Percentiles rank a stretch among this genome's conserved stretches.
phyloP scores from a whole-genome alignment of 2,329 filamentous ascomycete species.

The Neofusicoccum sp. region DNA sequence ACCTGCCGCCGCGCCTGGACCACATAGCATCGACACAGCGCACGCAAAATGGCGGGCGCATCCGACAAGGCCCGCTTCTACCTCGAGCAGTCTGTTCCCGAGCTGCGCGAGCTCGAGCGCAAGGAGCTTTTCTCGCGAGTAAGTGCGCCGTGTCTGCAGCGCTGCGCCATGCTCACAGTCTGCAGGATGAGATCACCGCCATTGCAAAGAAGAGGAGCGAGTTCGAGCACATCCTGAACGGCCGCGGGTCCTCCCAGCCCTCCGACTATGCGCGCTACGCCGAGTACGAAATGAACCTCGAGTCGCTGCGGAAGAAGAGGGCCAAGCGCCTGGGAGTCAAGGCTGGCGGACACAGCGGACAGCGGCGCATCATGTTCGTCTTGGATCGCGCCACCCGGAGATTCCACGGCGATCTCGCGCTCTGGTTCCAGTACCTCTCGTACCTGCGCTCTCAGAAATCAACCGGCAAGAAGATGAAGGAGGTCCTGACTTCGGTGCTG shows the following conservation, averaged over 20 bases:
- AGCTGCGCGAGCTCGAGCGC: constrained; percentile 87
- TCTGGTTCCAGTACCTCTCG: constrained; percentile 90
- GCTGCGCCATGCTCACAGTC: constrained; percentile 21
- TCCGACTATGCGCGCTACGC: constrained; percentile 84
- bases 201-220: constrained; percentile 90
- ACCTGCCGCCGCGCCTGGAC: constrained; percentile 13
- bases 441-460: constrained; percentile 72
- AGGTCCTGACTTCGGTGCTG: constrained; percentile 68
- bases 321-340: constrained; percentile 79
- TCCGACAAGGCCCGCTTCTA: constrained; percentile 95
- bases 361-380: constrained; percentile 84
- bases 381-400: constrained; percentile 84
- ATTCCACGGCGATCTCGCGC: constrained; percentile 75
- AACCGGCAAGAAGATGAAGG: constrained; percentile 58
- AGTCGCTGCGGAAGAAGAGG: constrained; percentile 78
- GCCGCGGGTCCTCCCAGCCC: constrained; percentile 70
- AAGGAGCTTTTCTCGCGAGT: constrained; percentile 89
- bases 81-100: constrained; percentile 87
- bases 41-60: constrained; percentile 47
- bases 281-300: constrained; percentile 67
- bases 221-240: constrained; percentile 88
- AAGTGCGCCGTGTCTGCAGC: constrained; percentile 25
- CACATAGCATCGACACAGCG: constrained; percentile 25
- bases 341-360: constrained; percentile 69
- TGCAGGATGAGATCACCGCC: constrained; percentile 81